A percentile compares a stretch with the other conserved stretches of the same genome.
Evolutionary conservation across 2,329 filamentous ascomycete genomes (phyloP).

Genomic region (Aspergillus piperis): DNA sequence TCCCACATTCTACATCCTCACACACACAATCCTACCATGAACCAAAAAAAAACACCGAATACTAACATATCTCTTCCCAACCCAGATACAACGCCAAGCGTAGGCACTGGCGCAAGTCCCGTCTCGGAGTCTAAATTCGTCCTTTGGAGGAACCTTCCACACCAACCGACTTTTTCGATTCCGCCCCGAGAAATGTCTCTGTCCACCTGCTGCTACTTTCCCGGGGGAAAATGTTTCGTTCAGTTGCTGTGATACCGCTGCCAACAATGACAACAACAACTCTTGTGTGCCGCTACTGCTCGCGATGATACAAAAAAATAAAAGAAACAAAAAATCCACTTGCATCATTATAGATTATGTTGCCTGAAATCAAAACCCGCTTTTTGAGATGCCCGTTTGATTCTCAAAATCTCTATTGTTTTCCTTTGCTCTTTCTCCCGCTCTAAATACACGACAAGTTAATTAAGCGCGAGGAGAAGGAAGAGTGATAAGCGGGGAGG

Average conservation of each 20-base stretch:
- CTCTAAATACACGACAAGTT: too few relatives aligned
- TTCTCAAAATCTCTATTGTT: not conserved
- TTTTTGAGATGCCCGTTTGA: not conserved
- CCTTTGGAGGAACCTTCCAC: not conserved
- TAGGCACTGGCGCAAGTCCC: constrained; percentile 99
- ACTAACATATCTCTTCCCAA: constrained; percentile 17
- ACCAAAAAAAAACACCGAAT: not conserved
- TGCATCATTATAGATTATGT: constrained; percentile 17
- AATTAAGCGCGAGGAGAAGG: not conserved
- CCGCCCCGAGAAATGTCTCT: constrained; percentile 29
- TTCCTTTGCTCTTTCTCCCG: not conserved
- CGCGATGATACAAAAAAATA: constrained; percentile 15
- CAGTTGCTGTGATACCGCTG: constrained; percentile 29
- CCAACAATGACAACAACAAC: constrained; percentile 5
- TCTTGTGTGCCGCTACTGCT: constrained; percentile 11
- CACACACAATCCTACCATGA: not conserved
- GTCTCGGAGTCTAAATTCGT: constrained; percentile 86
- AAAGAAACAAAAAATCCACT: not conserved
- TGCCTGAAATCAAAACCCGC: constrained; percentile 14
- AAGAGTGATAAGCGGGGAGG: constrained; percentile 4
- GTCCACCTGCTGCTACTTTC: constrained; percentile 20
- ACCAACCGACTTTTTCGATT: constrained; percentile 43
- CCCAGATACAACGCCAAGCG: constrained; percentile 99
- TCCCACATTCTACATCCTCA: not conserved
- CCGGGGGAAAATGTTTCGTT: constrained; percentile 26